A percentile compares a stretch with the other conserved stretches of the same genome.
phyloP scores from a whole-genome alignment of 768 basidiomycete genomes.

The Coprinellus micaceus region DNA sequence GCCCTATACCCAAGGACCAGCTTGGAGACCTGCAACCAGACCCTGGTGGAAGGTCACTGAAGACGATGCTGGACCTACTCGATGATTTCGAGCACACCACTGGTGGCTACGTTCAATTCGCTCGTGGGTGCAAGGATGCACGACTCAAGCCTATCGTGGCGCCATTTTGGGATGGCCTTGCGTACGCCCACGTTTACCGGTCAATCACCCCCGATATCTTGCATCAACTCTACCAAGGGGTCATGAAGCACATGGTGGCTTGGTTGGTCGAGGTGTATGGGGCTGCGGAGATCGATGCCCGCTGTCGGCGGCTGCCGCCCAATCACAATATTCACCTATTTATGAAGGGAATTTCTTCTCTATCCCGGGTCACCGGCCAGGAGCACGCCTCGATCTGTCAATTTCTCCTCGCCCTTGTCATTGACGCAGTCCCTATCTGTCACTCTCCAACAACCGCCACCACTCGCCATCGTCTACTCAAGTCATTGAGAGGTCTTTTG shows the following conservation, averaged over 20 bases:
- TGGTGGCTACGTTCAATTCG: not conserved
- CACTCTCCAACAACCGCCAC: constrained; percentile 13
- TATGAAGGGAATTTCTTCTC: constrained; percentile 29
- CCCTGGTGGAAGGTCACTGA: not conserved
- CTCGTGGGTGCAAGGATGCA: not conserved
- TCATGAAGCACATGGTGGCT: constrained; percentile 38
- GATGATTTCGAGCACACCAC: constrained; percentile 20
- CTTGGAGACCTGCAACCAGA: constrained; percentile 14
- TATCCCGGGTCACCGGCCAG: constrained; percentile 29
- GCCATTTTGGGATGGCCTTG: constrained; percentile 42
- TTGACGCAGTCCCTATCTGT: too few relatives aligned
- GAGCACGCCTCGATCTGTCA: constrained; percentile 32
- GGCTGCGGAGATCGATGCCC: constrained; percentile 32
- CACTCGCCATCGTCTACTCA: constrained; percentile 15
- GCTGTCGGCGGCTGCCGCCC: constrained; percentile 27
- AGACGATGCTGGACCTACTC: constrained; percentile 11
- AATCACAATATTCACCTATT: constrained; percentile 33
- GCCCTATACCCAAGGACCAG: constrained; percentile 16
- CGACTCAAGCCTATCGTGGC: constrained; percentile 24
- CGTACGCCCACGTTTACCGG: constrained; percentile 35
- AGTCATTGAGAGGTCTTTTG: constrained; percentile 22
- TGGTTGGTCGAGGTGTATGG: constrained; percentile 29
- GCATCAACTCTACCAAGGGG: constrained; percentile 47
- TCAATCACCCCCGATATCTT: constrained; percentile 45
- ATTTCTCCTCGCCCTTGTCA: constrained; percentile 28